Percentiles rank a stretch among this genome's conserved stretches.
Conservation (phyloP, 164 flowering plant species). For the Euptelea pleiosperma region DNA sequence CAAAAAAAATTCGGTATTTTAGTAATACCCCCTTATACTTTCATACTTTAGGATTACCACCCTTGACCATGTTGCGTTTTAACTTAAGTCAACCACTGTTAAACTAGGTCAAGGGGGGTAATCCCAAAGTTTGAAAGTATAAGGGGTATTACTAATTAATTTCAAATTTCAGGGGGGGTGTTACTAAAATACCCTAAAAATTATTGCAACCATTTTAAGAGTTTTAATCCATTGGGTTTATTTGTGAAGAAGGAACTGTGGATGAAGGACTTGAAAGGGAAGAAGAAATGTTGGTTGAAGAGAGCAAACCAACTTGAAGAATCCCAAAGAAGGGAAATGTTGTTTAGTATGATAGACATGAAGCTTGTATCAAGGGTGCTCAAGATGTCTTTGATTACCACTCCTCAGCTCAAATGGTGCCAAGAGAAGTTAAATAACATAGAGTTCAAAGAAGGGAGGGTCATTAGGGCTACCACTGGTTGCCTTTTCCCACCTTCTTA, state of each 20-base stretch:
- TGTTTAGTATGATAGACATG: slow-evolving; percentile 43
- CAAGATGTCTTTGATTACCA: slow-evolving; percentile 37
- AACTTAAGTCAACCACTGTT: no score
- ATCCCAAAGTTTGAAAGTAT: no score
- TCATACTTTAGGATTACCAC: no score
- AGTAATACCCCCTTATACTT: no score
- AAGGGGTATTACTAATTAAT: no score
- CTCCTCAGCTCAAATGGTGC: slow-evolving; percentile 54
- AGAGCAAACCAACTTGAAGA: slow-evolving; percentile 23
- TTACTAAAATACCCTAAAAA: no score
- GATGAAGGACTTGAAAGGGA: slow-evolving; percentile 38
- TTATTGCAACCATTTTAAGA: background rate
- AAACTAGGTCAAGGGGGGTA: no score
- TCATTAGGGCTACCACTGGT: slow-evolving; percentile 16
- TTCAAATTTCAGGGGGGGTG: no score
- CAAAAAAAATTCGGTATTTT: no score
- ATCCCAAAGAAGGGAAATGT: slow-evolving; percentile 25
- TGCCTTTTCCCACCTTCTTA: slow-evolving; percentile 33
- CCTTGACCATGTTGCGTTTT: no score
- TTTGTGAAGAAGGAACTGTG: slow-evolving; percentile 34
- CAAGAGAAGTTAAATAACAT: slow-evolving; percentile 39
- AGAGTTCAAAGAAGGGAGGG: slow-evolving; percentile 25
- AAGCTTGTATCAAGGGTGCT: slow-evolving; percentile 43
- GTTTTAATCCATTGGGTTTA: background rate
- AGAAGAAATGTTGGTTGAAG: slow-evolving; percentile 42